Conservation (phyloP, 164 flowering plant genomes). For the Piper longum region DNA sequence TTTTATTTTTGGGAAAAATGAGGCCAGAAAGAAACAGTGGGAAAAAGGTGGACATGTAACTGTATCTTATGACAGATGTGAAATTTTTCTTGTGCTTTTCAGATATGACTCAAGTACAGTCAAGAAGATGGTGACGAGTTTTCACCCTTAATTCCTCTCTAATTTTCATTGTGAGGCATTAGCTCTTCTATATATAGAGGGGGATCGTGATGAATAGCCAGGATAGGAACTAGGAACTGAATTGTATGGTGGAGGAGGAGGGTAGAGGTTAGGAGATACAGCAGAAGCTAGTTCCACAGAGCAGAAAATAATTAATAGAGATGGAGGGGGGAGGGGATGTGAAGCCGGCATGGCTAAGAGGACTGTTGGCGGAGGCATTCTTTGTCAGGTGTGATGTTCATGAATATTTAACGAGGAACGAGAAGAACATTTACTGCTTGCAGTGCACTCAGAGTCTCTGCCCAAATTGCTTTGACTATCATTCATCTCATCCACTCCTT, state of each 20-base stretch:
- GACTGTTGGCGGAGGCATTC: constrained; percentile 24
- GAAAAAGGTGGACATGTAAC: background rate
- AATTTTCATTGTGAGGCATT: background rate
- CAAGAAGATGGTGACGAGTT: background rate
- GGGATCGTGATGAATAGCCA: no score
- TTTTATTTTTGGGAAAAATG: no score
- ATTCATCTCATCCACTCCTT: constrained; percentile 27
- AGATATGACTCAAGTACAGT: background rate
- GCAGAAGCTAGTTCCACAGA: no score
- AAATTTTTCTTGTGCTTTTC: background rate
- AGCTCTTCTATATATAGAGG: no score
- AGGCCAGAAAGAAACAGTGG: background rate
- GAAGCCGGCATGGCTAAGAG: constrained; percentile 27
- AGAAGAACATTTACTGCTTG: constrained; percentile 43
- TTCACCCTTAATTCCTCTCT: background rate
- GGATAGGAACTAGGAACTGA: no score
- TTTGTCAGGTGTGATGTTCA: constrained; percentile 25
- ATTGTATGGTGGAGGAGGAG: no score
- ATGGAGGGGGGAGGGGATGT: constrained; percentile 1
- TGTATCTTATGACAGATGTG: no score
- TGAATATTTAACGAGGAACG: constrained; percentile 30
- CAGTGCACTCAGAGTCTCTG: constrained; percentile 38
- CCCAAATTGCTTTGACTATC: constrained; percentile 34
- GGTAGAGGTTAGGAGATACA: no score
- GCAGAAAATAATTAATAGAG: background rate